Conservation (phyloP, 2,329 filamentous ascomycete species). For the Talaromyces sp. region DNA sequence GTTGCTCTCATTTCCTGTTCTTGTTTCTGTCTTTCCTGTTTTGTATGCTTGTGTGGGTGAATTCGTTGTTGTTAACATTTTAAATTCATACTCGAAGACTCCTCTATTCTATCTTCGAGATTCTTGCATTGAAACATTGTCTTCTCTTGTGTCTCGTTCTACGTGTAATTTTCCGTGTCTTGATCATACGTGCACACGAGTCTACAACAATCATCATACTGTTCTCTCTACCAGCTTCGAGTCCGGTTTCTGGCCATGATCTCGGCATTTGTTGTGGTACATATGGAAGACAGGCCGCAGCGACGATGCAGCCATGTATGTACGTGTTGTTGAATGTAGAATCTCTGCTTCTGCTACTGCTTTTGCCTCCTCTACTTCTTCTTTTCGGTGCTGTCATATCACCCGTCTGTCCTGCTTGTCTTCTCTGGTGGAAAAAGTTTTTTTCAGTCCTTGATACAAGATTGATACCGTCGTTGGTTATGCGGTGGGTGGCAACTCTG, state of each 20-base stretch:
- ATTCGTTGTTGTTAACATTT: neutral
- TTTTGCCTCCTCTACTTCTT: neutral
- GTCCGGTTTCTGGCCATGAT: neutral
- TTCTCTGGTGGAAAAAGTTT: neutral
- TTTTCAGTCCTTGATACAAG: neutral
- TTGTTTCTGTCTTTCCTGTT: neutral
- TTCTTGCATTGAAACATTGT: neutral
- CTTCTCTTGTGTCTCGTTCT: neutral
- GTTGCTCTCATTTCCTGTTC: neutral
- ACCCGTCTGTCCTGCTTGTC: neutral
- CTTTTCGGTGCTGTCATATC: neutral
- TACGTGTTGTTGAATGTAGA: constrained; percentile 9
- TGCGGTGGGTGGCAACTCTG: neutral
- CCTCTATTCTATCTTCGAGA: constrained; percentile 5
- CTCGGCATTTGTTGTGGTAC: neutral
- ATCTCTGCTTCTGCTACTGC: neutral
- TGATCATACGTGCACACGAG: neutral
- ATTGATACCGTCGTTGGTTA: neutral
- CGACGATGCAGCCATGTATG: neutral
- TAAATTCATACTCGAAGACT: constrained; percentile 10
- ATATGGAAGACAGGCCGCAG: neutral
- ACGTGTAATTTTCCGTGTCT: neutral
- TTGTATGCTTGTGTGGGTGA: constrained; percentile 2
- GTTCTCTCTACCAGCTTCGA: neutral
- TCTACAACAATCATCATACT: neutral